Conservation (phyloP, 169 alveolate genomes). For the Neospora caninum region DNA sequence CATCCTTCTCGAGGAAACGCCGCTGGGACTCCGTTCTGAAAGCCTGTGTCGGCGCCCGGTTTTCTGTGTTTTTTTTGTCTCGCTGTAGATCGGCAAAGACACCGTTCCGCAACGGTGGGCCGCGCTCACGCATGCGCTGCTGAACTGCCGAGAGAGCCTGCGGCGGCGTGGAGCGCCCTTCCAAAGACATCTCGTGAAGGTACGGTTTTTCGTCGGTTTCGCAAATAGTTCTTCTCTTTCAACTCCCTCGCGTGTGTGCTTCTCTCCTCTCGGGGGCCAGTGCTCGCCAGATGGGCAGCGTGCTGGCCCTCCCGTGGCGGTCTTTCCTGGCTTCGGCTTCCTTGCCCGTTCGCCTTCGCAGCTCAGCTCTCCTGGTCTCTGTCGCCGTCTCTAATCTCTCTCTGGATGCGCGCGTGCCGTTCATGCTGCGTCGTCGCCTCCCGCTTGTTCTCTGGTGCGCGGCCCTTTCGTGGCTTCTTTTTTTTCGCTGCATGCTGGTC, state of each 20-base stretch:
- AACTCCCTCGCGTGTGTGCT: not conserved
- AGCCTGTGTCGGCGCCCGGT: too few relatives aligned
- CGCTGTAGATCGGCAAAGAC: not conserved
- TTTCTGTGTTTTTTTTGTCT: too few relatives aligned
- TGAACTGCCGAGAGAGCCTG: slow-evolving; percentile 6
- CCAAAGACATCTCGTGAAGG: slow-evolving; percentile 27
- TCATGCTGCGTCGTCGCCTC: too few relatives aligned
- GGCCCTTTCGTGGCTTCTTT: not conserved
- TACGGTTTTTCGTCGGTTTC: not conserved
- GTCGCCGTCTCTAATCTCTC: not conserved
- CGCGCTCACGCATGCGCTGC: slow-evolving; percentile 25
- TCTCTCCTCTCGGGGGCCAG: not conserved
- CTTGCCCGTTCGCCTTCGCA: not conserved
- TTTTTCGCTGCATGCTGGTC: not conserved
- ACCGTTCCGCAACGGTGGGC: slow-evolving; percentile 35
- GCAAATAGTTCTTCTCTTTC: not conserved
- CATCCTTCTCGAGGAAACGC: too few relatives aligned
- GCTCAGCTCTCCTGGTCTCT: too few relatives aligned
- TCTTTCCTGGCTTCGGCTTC: not conserved
- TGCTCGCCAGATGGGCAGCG: not conserved
- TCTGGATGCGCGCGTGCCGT: too few relatives aligned
- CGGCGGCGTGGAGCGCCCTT: not conserved
- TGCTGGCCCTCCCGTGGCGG: not conserved
- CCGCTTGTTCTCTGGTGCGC: not conserved
- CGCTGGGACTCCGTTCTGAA: too few relatives aligned